phyloP scores from a whole-genome alignment of 306 rosid genomes.

The Vicia sativa region DNA sequence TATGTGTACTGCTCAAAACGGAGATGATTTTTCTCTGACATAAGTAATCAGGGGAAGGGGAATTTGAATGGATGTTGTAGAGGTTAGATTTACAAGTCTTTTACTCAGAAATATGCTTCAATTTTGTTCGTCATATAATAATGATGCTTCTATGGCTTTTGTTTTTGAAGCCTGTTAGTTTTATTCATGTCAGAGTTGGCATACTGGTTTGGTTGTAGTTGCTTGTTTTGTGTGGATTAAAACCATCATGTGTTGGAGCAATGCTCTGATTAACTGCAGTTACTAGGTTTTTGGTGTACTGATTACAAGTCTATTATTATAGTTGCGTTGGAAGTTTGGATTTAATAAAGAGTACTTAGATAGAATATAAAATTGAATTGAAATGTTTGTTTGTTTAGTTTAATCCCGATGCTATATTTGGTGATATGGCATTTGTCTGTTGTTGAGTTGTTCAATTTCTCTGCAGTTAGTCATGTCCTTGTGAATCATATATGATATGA shows the following conservation, averaged over 20 bases:
- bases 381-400: not conserved
- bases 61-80: conserved; percentile 39
- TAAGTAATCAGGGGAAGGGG: conserved; percentile 17
- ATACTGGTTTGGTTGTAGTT: conserved; percentile 51
- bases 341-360: conserved; percentile 22
- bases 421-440: not conserved
- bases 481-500: conserved; percentile 13
- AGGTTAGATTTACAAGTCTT: conserved; percentile 52
- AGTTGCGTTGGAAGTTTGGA: conserved; percentile 25
- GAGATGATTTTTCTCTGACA: conserved; percentile 46
- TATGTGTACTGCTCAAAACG: conserved; percentile 54
- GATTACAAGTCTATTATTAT: conserved; percentile 10
- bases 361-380: conserved; percentile 31
- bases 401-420: conserved; percentile 1
- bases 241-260: conserved; percentile 37
- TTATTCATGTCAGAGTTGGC: conserved; percentile 37
- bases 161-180: conserved; percentile 49
- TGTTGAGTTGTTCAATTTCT: not conserved
- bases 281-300: conserved; percentile 33
- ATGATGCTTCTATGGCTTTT: conserved; percentile 47
- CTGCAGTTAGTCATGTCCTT: conserved; percentile 2
- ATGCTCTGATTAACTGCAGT: conserved; percentile 27
- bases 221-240: conserved; percentile 37
- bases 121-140: conserved; percentile 62
- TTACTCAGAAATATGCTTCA: conserved; percentile 49